Conservation (phyloP, 176 grass and related monocot genomes). For the Guadua angustifolia region DNA sequence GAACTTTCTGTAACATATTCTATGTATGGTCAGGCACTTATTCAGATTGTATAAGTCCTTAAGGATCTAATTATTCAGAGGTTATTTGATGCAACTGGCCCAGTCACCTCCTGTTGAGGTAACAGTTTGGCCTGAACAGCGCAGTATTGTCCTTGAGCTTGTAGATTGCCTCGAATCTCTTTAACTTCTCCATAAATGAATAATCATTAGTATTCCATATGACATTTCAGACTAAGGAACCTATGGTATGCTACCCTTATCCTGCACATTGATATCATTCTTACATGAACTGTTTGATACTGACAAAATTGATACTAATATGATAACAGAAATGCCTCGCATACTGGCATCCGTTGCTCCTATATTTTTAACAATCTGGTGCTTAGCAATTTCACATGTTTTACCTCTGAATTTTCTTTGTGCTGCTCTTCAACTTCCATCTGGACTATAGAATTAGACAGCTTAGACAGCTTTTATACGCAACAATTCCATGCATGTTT, state of each 20-base stretch:
- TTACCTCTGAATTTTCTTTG: background rate
- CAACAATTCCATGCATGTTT: background rate
- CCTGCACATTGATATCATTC: background rate
- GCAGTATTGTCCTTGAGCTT: background rate
- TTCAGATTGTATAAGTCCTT: background rate
- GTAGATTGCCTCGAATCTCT: background rate
- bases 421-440: background rate
- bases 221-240: background rate
- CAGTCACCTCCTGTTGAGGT: background rate
- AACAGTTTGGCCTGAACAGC: background rate
- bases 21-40: background rate
- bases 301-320: background rate
- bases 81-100: background rate
- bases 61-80: constrained; percentile 1
- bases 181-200: background rate
- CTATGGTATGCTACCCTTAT: background rate
- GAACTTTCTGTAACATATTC: constrained; percentile 16
- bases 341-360: background rate
- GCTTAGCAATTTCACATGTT: background rate
- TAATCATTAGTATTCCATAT: background rate
- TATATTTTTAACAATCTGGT: background rate
- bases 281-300: background rate
- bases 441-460: background rate
- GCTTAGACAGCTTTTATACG: background rate
- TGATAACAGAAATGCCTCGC: background rate